These are phyloP conservation scores for Paxillus involutus DNA, from an alignment of 768 basidiomycete species.

Conservation along the genomic window DNA sequence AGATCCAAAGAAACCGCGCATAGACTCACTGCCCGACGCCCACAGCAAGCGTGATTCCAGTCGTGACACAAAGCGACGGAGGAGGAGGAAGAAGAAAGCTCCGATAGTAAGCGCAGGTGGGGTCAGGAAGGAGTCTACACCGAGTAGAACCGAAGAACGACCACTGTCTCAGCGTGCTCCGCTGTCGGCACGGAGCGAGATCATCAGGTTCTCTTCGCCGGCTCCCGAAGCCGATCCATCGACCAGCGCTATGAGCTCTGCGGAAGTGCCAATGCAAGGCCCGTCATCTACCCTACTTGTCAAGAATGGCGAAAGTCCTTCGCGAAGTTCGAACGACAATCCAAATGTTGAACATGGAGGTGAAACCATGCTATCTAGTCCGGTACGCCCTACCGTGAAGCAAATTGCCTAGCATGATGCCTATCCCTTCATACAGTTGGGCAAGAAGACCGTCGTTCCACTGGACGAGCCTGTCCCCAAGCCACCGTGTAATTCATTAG, in stretches of 20 bases:
- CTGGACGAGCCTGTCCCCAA: not conserved
- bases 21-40: slow-evolving; percentile 13
- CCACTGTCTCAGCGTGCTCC: slow-evolving; percentile 12
- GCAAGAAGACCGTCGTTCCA: not conserved
- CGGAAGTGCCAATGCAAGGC: not conserved
- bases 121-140: slow-evolving; percentile 10
- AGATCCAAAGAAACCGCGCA: slow-evolving; percentile 24
- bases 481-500: slow-evolving; percentile 4
- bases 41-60: slow-evolving; percentile 13
- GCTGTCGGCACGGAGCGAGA: slow-evolving; percentile 21
- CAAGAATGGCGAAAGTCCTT: not conserved
- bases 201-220: slow-evolving; percentile 26
- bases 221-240: slow-evolving; percentile 12
- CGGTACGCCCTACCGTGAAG: slow-evolving; percentile 10
- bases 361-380: slow-evolving; percentile 9
- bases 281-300: not conserved
- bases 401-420: not conserved
- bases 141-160: slow-evolving; percentile 7
- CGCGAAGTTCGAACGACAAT: not conserved
- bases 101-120: slow-evolving; percentile 18
- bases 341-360: not conserved
- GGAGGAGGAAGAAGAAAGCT: slow-evolving; percentile 28
- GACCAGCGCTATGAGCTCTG: not conserved
- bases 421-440: slow-evolving; percentile 12
- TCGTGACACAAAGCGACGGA: slow-evolving; percentile 27